These are phyloP conservation scores for Pyronema omphalodes DNA, from an alignment of 495 filamentous ascomycete genomes.

Conservation along the genomic window DNA sequence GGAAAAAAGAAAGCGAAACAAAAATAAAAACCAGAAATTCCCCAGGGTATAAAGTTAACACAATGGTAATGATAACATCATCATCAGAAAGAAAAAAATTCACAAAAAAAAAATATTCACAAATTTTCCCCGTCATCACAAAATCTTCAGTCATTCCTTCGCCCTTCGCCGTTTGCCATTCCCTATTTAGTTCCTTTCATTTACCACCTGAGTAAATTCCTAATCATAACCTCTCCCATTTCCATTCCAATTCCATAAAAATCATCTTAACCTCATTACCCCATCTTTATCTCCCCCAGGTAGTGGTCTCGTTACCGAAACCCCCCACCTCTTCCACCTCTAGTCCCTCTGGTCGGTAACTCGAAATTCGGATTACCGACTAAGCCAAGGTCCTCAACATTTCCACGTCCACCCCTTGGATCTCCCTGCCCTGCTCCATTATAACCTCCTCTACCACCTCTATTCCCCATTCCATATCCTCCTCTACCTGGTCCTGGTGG, in stretches of 20 bases:
- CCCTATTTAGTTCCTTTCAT: neutral
- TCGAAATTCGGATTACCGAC: conserved; percentile 61
- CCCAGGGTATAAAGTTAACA: neutral
- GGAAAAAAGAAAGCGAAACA: too few relatives aligned
- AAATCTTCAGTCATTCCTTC: conserved; percentile 1
- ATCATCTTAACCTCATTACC: conserved; percentile 7
- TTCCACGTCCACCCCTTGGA: too few relatives aligned
- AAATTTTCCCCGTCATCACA: neutral
- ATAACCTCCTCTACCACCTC: too few relatives aligned
- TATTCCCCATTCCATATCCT: too few relatives aligned
- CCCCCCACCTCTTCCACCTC: conserved; percentile 8
- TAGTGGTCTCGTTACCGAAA: conserved; percentile 8
- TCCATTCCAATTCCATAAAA: neutral
- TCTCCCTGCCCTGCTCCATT: too few relatives aligned
- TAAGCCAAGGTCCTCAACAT: conserved; percentile 23
- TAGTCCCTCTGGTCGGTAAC: conserved; percentile 27
- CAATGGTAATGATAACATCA: neutral
- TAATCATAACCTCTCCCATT: conserved; percentile 2
- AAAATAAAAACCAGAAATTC: too few relatives aligned
- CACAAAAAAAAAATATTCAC: conserved; percentile 1
- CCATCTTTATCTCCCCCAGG: conserved; percentile 2
- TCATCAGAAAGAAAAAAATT: conserved; percentile 1
- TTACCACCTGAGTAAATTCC: neutral
- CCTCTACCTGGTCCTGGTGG: conserved; percentile 24
- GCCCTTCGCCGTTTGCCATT: neutral